Base-by-base conservation (phyloP, 345 rosid genomes). In the Streptanthus diversifolius region DNA sequence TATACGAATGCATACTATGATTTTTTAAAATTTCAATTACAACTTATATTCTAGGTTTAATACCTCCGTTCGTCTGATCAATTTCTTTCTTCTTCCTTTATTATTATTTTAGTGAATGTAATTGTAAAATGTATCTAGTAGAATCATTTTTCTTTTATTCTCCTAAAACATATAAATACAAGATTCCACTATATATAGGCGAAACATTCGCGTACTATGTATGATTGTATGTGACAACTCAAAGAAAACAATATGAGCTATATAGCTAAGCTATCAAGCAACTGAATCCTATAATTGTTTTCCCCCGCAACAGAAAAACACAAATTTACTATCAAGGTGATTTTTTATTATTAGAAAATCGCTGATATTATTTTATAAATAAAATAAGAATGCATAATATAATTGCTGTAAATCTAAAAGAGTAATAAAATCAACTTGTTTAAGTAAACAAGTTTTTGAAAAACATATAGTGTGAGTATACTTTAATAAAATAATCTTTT, bases 221-320 rank as follows among this genome's bases (percentile, higher is more conserved):
- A 40, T 55, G 54, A 30, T 18, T 29, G 53, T 17, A 40, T 55
- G 54, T 44, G 54, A 44, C 68, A 63, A 63, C 29, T 44, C 27
- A 63, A 63, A 30, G 40, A 33, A 43, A 17, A 43, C 10, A 68
- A 40, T 68, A 43, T 12, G 55, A 54, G 63, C 40, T 68, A 53
- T 52, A 54, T 54, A 54, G 52, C 29, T 67, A 67, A 54, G 52
- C 29, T 67, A 67, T 29, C 52, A 53, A 67, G 61, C 39, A 8
- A 67, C 51, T 67, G 51, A 67, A 15, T 53, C 39, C 62, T 52
- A 53, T 0, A 39, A 6, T 39, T 36, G 1, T 67, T 39, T 6
- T 27, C 11, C 13, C 13, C 13, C 12, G 39, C 33, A 60, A 24
- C 52, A 24, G 49, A 39, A 40, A 39, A 24, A 37, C 21, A 24